phyloP scores from a whole-genome alignment of 1,284 basidiomycete species.

The Cryptococcus sp. region DNA sequence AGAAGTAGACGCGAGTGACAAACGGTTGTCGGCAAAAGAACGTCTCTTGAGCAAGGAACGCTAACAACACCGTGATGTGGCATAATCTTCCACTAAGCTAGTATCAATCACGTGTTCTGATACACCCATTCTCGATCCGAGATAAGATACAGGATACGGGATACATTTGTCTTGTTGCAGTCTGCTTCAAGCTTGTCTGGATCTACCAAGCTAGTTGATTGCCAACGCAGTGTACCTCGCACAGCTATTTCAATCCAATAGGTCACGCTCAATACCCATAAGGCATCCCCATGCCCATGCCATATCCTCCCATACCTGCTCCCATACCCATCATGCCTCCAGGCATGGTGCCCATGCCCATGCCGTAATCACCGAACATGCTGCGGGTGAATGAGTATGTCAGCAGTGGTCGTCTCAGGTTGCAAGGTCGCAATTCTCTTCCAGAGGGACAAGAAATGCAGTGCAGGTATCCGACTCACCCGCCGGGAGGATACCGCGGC shows the following conservation, averaged over 20 bases:
- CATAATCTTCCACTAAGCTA: too few species aligned
- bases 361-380: conserved; percentile 42
- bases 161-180: too few species aligned
- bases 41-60: not conserved
- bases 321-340: conserved; percentile 42
- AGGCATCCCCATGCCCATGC: conserved; percentile 38
- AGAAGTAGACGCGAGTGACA: not conserved
- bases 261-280: conserved; percentile 16
- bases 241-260: too few species aligned
- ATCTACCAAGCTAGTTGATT: too few species aligned
- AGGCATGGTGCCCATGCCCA: conserved; percentile 40
- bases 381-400: conserved; percentile 16
- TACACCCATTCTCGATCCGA: too few species aligned
- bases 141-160: too few species aligned
- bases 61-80: not conserved
- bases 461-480: conserved; percentile 23
- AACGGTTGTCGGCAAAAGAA: not conserved
- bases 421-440: not conserved
- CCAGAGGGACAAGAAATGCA: not conserved
- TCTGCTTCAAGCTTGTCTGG: too few species aligned
- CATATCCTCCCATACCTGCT: conserved; percentile 37
- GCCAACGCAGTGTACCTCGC: too few species aligned
- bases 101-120: too few species aligned
- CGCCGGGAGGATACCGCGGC: conserved; percentile 46
- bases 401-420: not conserved